Conservation (phyloP, 441 rosid species). For the Gossypium schwendimanii region DNA sequence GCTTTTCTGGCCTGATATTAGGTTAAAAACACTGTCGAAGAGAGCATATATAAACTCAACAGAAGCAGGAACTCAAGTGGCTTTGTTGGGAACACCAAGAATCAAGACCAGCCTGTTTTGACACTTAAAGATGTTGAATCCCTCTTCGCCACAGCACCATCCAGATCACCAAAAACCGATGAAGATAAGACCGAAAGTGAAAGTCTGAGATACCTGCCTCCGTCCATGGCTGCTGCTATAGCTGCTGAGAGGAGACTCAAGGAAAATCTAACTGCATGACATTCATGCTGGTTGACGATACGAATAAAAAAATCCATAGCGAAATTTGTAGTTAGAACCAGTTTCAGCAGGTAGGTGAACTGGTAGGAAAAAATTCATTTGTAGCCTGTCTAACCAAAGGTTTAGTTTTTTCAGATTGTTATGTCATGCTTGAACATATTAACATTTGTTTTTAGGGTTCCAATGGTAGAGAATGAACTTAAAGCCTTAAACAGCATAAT, state of each 20-base stretch:
- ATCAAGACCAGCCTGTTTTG: conserved; percentile 74
- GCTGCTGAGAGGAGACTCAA: conserved; percentile 87
- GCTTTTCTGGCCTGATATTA: conserved; percentile 17
- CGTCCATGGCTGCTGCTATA: conserved; percentile 71
- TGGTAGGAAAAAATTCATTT: not conserved
- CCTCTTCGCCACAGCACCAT: conserved; percentile 39
- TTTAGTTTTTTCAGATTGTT: not conserved
- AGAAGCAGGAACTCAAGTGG: conserved; percentile 56
- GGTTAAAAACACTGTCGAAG: conserved; percentile 86
- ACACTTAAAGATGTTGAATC: conserved; percentile 79
- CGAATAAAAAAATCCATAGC: not conserved
- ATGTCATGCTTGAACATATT: not conserved
- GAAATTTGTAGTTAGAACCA: not conserved
- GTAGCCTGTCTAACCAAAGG: conserved; percentile 4
- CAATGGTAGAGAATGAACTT: not conserved
- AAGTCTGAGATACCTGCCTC: conserved; percentile 64
- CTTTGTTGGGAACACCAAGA: conserved; percentile 75
- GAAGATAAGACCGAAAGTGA: conserved; percentile 26
- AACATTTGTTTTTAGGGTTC: not conserved
- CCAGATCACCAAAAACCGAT: conserved; percentile 21
- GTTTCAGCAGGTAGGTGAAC: not conserved
- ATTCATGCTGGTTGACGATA: not conserved
- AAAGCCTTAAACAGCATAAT: not conserved
- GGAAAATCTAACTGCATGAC: conserved; percentile 22
- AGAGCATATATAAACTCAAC: conserved; percentile 84